Conservation (phyloP, 2,329 filamentous ascomycete species). For the Fusarium graminum region DNA sequence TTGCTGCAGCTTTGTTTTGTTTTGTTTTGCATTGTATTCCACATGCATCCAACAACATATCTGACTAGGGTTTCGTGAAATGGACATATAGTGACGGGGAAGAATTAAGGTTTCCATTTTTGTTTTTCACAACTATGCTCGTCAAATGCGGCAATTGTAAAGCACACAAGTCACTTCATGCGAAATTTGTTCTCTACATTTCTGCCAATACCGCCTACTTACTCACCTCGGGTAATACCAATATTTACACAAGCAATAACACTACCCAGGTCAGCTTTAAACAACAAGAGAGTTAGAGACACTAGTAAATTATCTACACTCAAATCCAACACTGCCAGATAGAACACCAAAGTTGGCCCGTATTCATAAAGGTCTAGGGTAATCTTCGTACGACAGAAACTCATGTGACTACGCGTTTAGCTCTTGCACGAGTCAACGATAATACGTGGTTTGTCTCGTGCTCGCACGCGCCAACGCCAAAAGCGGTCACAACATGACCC, state of each 20-base stretch:
- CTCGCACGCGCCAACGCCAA: slow-evolving; percentile 43
- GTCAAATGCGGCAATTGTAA: too few species aligned
- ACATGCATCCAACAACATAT: slow-evolving; percentile 21
- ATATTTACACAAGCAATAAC: too few species aligned
- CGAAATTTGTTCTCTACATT: too few species aligned
- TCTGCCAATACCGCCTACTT: too few species aligned
- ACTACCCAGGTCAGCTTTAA: too few species aligned
- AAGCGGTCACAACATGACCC: slow-evolving; percentile 31
- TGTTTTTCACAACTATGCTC: too few species aligned
- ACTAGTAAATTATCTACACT: background rate
- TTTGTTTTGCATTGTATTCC: slow-evolving; percentile 29
- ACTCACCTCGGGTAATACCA: too few species aligned
- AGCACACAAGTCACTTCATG: too few species aligned
- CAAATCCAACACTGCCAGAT: background rate
- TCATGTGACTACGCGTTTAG: slow-evolving; percentile 50
- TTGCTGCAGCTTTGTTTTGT: slow-evolving; percentile 27
- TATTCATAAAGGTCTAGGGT: slow-evolving; percentile 12
- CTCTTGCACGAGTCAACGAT: slow-evolving; percentile 31
- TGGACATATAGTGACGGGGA: too few species aligned
- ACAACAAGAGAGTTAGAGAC: too few species aligned
- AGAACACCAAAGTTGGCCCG: background rate
- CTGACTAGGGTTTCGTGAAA: background rate
- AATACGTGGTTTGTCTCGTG: slow-evolving; percentile 28
- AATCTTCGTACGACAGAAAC: background rate
- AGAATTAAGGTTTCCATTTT: too few species aligned